Percentiles rank a stretch among this genome's conserved stretches.
These are phyloP conservation scores for Populus euphratica DNA, from an alignment of 345 rosid species.

Conservation along the genomic window DNA sequence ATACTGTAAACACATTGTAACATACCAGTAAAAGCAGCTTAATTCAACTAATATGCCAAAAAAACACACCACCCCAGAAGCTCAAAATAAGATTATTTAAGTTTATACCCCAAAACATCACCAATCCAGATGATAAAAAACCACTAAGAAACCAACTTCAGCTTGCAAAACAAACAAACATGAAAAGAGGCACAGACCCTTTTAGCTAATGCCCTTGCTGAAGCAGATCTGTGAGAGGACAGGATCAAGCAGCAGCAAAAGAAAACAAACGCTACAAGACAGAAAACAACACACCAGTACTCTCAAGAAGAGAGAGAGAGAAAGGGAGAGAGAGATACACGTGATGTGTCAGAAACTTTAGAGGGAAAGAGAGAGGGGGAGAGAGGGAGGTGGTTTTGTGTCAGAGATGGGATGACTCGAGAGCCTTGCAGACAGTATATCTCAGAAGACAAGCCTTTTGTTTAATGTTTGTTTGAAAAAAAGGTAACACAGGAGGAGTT, in stretches of 20 bases:
- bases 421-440: too few relatives aligned
- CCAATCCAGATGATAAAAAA: not conserved
- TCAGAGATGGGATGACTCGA: not conserved
- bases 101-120: not conserved
- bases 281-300: not conserved
- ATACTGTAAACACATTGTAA: not conserved
- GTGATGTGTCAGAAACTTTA: conserved; percentile 11
- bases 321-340: not conserved
- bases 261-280: not conserved
- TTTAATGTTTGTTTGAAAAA: not conserved
- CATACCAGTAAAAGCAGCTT: not conserved
- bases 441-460: too few relatives aligned
- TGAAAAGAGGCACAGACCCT: not conserved
- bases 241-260: not conserved
- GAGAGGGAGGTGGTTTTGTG: not conserved
- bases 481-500: not conserved
- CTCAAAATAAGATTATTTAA: not conserved
- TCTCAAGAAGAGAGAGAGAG: not conserved
- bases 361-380: not conserved
- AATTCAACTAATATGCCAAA: not conserved
- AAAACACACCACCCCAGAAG: not conserved
- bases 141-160: not conserved
- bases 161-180: not conserved
- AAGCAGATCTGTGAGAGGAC: conserved; percentile 11
- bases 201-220: not conserved